Evolutionary conservation across 192 early-diverging fungal species (phyloP), one percentile per base, ranked within the genome.

Genomic region (Entomortierella parvispora): DNA sequence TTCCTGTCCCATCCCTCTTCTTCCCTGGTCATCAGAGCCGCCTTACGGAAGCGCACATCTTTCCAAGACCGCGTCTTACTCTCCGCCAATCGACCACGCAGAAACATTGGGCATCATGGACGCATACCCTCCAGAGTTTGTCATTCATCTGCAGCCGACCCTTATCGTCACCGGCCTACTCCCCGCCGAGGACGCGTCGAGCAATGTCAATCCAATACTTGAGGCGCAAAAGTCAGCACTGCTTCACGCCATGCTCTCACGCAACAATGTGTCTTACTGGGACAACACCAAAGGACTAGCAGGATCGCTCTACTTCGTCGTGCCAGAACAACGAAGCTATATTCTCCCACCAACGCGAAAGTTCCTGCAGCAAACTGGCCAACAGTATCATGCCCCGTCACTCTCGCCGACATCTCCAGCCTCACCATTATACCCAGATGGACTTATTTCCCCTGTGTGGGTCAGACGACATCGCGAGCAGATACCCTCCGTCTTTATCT

Each of bases 401-500:
- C 65, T 96, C 18, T 95, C 94, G 4, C 95, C 95, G 6, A 72
- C 87, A 1, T 83, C 80, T 22, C 82, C 84, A 7, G 64, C 79
- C 6, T 96, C 95, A 8, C 89, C 92, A 12, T 63, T 95, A 52
- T 85, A 90, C 83, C 94, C 95, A 0, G 93, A 95, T 79, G 95
- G 95, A 20, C 71, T 96, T n/a, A 89, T 96, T 69, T 78, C 85
- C 1, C 86, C 92, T 1, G 40, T 67, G 15, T 96, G 92, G 92
- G 63, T 94, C 22, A 52, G 68, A 23, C 85, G 89, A 55, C 91
- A 96, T 62, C 84, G 83, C 34, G 82, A 89, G 28, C 48, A 69
- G 9, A 61, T 88, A 0, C 93, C 94, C 3, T 81, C 87, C 17
- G 88, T 90, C 17, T 76, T 92, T 33, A 87, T 94, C 33, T 85